Evolutionary conservation across 2,329 filamentous ascomycete species (phyloP).

Genomic region (Penicillium olsonii): DNA sequence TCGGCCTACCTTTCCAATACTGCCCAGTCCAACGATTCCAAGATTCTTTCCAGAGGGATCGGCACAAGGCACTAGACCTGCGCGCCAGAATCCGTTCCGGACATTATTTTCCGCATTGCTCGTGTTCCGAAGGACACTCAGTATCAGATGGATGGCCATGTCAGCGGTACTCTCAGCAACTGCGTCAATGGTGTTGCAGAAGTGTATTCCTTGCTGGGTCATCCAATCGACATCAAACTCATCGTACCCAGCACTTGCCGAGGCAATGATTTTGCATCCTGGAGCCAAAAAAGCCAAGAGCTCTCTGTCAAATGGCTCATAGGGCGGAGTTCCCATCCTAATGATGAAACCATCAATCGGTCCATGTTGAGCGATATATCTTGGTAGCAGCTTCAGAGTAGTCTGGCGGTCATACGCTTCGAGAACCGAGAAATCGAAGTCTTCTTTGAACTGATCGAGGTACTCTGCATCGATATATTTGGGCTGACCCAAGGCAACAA

Average conservation of each 20-base stretch:
- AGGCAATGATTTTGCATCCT: constrained; percentile 49
- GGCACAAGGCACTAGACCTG: constrained; percentile 34
- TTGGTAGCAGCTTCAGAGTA: constrained; percentile 39
- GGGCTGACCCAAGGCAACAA: constrained; percentile 46
- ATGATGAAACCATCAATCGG: constrained; percentile 53
- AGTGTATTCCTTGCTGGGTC: constrained; percentile 48
- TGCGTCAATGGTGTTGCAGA: constrained; percentile 58
- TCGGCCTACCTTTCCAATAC: constrained; percentile 51
- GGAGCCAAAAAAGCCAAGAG: constrained; percentile 46
- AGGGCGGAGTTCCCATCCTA: constrained; percentile 52
- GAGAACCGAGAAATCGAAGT: constrained; percentile 45
- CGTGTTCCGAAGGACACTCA: constrained; percentile 51
- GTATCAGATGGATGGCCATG: constrained; percentile 53
- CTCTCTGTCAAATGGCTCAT: constrained; percentile 53
- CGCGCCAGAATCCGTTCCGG: constrained; percentile 43
- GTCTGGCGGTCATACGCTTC: constrained; percentile 40
- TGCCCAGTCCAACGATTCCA: constrained; percentile 53
- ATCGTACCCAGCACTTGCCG: constrained; percentile 52
- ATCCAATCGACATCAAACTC: constrained; percentile 51
- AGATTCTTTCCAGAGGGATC: constrained; percentile 50
- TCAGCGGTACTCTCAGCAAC: constrained; percentile 57
- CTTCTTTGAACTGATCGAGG: constrained; percentile 39
- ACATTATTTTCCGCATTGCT: constrained; percentile 41
- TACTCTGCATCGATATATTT: constrained; percentile 44
- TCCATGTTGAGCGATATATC: constrained; percentile 37